A percentile compares a stretch with the other conserved stretches of the same genome.
Conservation (phyloP, 106 monocot genomes). For the Triglochin maritima region DNA sequence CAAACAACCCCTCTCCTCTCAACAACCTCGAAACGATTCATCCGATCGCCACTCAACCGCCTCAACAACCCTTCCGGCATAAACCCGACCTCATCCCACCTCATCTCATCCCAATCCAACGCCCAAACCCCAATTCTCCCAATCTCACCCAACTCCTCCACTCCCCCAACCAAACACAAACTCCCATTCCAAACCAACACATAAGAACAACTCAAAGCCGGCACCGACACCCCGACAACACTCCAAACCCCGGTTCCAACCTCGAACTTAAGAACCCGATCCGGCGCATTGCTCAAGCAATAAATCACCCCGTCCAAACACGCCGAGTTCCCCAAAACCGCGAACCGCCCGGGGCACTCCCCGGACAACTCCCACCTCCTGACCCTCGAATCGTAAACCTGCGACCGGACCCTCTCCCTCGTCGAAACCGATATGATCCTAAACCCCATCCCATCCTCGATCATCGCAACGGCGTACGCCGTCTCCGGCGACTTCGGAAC, state of each 20-base stretch:
- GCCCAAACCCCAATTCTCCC: conserved; percentile 10
- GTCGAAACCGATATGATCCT: conserved; percentile 19
- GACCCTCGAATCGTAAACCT: conserved; percentile 12
- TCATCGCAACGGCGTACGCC: conserved; percentile 11
- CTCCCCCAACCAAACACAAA: conserved; percentile 10
- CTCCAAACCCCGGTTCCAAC: conserved; percentile 9
- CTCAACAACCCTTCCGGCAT: conserved; percentile 16
- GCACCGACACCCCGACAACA: conserved; percentile 5
- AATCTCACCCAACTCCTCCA: conserved; percentile 18
- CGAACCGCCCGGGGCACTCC: conserved; percentile 5
- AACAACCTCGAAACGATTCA: conserved; percentile 14
- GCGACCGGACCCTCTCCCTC: conserved; percentile 4
- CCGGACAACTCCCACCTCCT: conserved; percentile 9
- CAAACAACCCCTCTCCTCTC: conserved; percentile 12
- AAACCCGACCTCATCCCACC: conserved; percentile 6
- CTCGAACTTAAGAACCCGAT: conserved; percentile 9
- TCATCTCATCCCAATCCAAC: conserved; percentile 11
- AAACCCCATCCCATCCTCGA: conserved; percentile 2
- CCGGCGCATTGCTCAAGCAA: conserved; percentile 8
- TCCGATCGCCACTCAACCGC: conserved; percentile 4
- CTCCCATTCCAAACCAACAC: conserved; percentile 2
- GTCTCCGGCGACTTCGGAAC: conserved; percentile 7
- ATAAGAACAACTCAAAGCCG: conserved; percentile 13
- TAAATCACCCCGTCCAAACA: conserved; percentile 9
- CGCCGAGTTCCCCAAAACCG: conserved; percentile 6